A percentile compares a stretch with the other conserved stretches of the same genome.
These are phyloP conservation scores for Goffeauzyma gilvescens DNA, from an alignment of 768 basidiomycete genomes.

Conservation along the genomic window DNA sequence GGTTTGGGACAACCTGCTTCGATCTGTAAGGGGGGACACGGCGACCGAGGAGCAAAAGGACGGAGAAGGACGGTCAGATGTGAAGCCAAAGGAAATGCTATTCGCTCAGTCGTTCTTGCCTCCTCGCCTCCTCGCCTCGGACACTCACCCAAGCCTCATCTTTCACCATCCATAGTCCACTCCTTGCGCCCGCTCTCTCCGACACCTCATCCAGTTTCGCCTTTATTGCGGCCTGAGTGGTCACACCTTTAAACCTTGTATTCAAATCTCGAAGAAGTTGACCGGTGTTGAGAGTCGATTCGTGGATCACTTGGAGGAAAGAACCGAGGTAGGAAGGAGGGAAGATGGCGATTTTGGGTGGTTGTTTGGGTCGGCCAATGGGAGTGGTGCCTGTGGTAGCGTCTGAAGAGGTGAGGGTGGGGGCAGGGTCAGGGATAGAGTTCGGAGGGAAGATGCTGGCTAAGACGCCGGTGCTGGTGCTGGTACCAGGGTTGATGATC, in stretches of 20 bases:
- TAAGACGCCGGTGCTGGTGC: not conserved
- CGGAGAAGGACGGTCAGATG: too few relatives aligned
- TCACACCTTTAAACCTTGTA: constrained; percentile 18
- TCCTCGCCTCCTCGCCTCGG: not conserved
- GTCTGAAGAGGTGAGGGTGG: not conserved
- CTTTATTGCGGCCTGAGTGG: constrained; percentile 26
- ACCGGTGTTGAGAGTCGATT: constrained; percentile 17
- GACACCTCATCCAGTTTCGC: constrained; percentile 26
- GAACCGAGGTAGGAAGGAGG: constrained; percentile 18
- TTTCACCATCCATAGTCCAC: constrained; percentile 22
- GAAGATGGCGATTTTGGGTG: constrained; percentile 15
- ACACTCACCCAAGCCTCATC: constrained; percentile 29
- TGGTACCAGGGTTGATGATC: not conserved
- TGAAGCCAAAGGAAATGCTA: too few relatives aligned
- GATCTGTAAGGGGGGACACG: not conserved
- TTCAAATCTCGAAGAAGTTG: constrained; percentile 20
- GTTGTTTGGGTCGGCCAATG: not conserved
- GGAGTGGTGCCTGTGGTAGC: not conserved
- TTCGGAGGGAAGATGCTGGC: not conserved
- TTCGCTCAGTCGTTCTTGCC: too few relatives aligned
- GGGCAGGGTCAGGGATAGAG: not conserved
- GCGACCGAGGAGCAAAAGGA: too few relatives aligned
- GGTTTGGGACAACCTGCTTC: too few relatives aligned
- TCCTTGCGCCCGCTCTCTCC: constrained; percentile 20
- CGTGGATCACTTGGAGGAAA: constrained; percentile 21